phyloP scores from a whole-genome alignment of 805 yeast species.

The Metschnikowia reukaufii region DNA sequence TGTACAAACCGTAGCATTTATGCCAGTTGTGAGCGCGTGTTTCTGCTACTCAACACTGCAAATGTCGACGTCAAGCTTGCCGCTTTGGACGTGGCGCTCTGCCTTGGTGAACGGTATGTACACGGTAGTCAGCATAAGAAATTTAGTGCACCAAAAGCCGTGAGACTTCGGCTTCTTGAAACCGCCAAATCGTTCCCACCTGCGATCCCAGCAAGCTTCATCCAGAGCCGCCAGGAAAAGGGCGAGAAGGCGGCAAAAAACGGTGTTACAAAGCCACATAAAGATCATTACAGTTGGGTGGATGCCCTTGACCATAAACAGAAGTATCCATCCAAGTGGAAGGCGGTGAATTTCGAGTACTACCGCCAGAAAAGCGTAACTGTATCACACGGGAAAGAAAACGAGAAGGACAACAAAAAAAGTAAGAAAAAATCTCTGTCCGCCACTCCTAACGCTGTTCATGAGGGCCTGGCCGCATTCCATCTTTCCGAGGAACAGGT shows the following conservation, averaged over 20 bases:
- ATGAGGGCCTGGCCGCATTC: conserved; percentile 54
- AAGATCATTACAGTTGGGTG: conserved; percentile 45
- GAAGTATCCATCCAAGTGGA: conserved; percentile 58
- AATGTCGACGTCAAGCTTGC: conserved; percentile 58
- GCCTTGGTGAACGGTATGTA: conserved; percentile 61
- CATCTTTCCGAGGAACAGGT: conserved; percentile 56
- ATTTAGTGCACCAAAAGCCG: conserved; percentile 43
- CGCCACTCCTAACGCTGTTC: conserved; percentile 7
- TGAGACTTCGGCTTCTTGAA: conserved; percentile 48
- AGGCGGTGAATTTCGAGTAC: conserved; percentile 52
- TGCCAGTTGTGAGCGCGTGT: conserved; percentile 62
- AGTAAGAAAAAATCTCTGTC: conserved; percentile 9
- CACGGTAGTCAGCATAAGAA: conserved; percentile 37
- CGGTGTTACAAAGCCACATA: conserved; percentile 8
- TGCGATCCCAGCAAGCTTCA: conserved; percentile 36
- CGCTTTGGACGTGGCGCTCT: conserved; percentile 59
- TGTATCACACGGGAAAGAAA: conserved; percentile 5
- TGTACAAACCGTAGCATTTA: conserved; percentile 69
- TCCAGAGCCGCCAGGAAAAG: conserved; percentile 29
- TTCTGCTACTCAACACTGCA: conserved; percentile 56
- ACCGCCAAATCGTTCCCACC: conserved; percentile 59
- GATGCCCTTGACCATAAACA: conserved; percentile 45
- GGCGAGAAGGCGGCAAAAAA: conserved; percentile 4
- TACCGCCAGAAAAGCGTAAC: conserved; percentile 24
- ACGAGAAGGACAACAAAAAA: conserved; percentile 21